phyloP scores from a whole-genome alignment of 2,329 filamentous ascomycete species.

The Thelonectria rubi region DNA sequence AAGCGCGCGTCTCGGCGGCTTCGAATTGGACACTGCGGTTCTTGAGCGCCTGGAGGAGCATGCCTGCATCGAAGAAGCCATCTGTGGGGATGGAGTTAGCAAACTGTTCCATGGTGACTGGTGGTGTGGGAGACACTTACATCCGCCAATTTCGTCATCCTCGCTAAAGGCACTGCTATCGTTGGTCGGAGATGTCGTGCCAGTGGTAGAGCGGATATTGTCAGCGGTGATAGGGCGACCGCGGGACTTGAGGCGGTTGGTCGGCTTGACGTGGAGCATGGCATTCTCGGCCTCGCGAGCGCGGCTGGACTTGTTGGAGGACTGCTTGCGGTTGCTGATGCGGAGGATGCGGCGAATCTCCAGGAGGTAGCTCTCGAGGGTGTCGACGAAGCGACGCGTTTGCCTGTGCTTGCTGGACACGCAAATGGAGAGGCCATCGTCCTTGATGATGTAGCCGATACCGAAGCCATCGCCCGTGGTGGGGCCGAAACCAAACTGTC shows the following conservation, averaged over 20 bases:
- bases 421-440: constrained; percentile 81
- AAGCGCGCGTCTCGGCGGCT: constrained; percentile 60
- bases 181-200: constrained; percentile 68
- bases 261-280: constrained; percentile 46
- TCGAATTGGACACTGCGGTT: constrained; percentile 68
- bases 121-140: constrained; percentile 66
- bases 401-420: constrained; percentile 93
- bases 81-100: constrained; percentile 64
- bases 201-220: constrained; percentile 52
- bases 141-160: constrained; percentile 90
- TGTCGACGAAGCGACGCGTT: constrained; percentile 88
- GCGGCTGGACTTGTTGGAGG: constrained; percentile 55
- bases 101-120: constrained; percentile 1
- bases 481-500: constrained; percentile 96
- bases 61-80: constrained; percentile 96
- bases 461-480: constrained; percentile 95
- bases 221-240: constrained; percentile 76
- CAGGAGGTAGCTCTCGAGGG: constrained; percentile 87
- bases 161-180: constrained; percentile 80
- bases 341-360: constrained; percentile 88
- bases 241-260: constrained; percentile 70
- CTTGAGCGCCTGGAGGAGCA: constrained; percentile 89
- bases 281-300: constrained; percentile 62
- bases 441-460: constrained; percentile 98
- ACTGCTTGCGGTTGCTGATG: constrained; percentile 65